Evolutionary conservation across 768 basidiomycete species (phyloP), one percentile per base, ranked within the genome.

Genomic region (Pisolithus orientalis): DNA sequence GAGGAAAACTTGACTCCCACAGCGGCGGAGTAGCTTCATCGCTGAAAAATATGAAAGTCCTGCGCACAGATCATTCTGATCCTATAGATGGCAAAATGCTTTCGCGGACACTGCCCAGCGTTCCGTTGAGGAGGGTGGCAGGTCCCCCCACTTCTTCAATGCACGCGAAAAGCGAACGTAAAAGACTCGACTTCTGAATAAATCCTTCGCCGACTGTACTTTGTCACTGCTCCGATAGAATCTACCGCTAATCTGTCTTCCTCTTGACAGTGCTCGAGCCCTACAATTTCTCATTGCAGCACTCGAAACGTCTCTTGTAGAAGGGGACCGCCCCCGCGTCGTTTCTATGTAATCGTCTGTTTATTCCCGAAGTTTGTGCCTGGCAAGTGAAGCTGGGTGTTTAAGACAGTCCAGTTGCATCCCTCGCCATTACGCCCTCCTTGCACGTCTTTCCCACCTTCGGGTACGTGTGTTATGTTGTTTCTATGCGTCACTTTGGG

Each of bases 211-310:
- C 78, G 80, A 50, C 61, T 57, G 3, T 47, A 57, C 13, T 50
- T 68, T 25, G 54, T 60, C 14, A 54, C 60, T 28, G 47, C 69
- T 27, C 53, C 60, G 17, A 52, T 59, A 11, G 73, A 78, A 54
- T 53, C 54, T 4, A 49, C 65, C 1, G 63, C 66, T 21, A 55
- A 47, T 21, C 46, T 58, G 29, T 10, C 76, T 3, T 3, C 56
- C 65, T 24, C 63, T 70, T 13, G 76, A 71, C 54, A 79, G 74
- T 45, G 75, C 80, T 47, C 76, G 74, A 43, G 83, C 83, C 14
- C 66, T 88, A 57, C 75, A 74, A 61, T 83, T 82, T 21, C 72
- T 87, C 47, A 77, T 87, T 53, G 84, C 81, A 25, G 84, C 83
- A 14, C 75, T 88, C 40, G 76, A 83, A 31, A 68, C 75, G 2